phyloP scores from a whole-genome alignment of 2,329 filamentous ascomycete genomes.

The Neonectria neomacrospora region DNA sequence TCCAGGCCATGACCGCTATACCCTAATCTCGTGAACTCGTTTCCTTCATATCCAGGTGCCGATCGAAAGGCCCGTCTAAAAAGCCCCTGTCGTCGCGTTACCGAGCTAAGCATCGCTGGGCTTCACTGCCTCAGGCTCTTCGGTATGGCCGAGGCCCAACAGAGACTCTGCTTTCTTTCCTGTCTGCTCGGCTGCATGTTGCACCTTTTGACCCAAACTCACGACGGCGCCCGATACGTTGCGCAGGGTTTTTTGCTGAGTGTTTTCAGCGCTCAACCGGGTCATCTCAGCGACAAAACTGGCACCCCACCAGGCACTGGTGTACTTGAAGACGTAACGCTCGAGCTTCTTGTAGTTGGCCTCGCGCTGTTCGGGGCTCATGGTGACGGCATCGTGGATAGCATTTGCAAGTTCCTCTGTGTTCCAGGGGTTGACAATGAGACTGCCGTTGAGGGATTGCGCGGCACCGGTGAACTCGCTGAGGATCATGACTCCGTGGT shows the following conservation, averaged over 20 bases:
- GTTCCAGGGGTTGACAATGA: constrained; percentile 99
- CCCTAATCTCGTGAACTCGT: constrained; percentile 39
- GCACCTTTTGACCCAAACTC: constrained; percentile 45
- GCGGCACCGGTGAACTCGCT: constrained; percentile 97
- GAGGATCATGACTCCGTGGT: constrained; percentile 92
- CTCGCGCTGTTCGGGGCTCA: constrained; percentile 88
- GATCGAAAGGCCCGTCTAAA: constrained; percentile 26
- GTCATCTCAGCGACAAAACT: constrained; percentile 88
- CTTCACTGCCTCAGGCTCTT: constrained; percentile 32
- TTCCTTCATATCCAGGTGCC: constrained; percentile 32
- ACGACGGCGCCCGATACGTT: constrained; percentile 55
- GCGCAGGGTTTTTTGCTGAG: constrained; percentile 53
- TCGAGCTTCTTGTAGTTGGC: constrained; percentile 92
- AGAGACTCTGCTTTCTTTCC: constrained; percentile 37
- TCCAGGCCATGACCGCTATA: constrained; percentile 40
- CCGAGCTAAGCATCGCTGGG: constrained; percentile 15
- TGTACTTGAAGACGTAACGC: constrained; percentile 97
- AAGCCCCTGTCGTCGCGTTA: constrained; percentile 10
- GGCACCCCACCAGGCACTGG: constrained; percentile 95
- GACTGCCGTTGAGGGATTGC: constrained; percentile 90
- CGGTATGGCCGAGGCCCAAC: constrained; percentile 30
- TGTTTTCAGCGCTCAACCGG: constrained; percentile 57
- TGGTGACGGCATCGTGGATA: constrained; percentile 96
- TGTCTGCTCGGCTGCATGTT: constrained; percentile 35
- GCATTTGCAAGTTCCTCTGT: constrained; percentile 94